These are phyloP conservation scores for Monilinia laxa DNA, from an alignment of 2,329 filamentous ascomycete species.

Conservation along the genomic window DNA sequence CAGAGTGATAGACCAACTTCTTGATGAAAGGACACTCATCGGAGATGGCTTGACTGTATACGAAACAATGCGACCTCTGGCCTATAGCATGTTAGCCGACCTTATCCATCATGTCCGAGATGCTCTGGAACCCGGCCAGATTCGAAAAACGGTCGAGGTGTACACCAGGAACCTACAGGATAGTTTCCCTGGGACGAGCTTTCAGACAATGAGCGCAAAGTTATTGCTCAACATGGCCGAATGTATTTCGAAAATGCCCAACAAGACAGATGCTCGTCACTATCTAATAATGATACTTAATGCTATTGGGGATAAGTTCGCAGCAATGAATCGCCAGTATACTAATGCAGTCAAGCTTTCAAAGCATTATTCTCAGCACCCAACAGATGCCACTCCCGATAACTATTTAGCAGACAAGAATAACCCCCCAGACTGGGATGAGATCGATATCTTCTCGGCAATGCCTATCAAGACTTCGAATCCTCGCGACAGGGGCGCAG, in stretches of 20 bases:
- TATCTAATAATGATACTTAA: conserved; percentile 97
- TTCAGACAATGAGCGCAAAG: conserved; percentile 99
- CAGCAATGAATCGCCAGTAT: conserved; percentile 95
- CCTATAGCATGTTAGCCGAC: conserved; percentile 98
- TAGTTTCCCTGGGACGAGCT: conserved; percentile 94
- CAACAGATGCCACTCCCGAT: conserved; percentile 63
- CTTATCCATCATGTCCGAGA: conserved; percentile 96
- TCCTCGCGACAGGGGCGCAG: conserved; percentile 80
- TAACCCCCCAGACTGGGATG: conserved; percentile 87
- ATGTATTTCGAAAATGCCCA: conserved; percentile 88
- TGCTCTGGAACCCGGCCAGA: conserved; percentile 83
- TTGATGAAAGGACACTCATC: conserved; percentile 91
- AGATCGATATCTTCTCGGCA: conserved; percentile 94
- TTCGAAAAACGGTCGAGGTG: conserved; percentile 91
- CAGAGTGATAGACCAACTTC: conserved; percentile 87
- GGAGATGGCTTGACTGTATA: conserved; percentile 96
- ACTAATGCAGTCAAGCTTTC: conserved; percentile 93
- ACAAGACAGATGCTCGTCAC: conserved; percentile 91
- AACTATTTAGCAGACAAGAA: conserved; percentile 83
- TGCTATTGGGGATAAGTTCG: conserved; percentile 97
- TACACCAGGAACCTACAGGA: conserved; percentile 97
- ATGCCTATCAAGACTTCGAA: conserved; percentile 96
- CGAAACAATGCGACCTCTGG: conserved; percentile 90
- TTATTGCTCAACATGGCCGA: conserved; percentile 97
- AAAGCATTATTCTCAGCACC: conserved; percentile 68